Evolutionary conservation across 2,329 filamentous ascomycete species (phyloP).

Genomic region (Pseudocercospora fuligena): DNA sequence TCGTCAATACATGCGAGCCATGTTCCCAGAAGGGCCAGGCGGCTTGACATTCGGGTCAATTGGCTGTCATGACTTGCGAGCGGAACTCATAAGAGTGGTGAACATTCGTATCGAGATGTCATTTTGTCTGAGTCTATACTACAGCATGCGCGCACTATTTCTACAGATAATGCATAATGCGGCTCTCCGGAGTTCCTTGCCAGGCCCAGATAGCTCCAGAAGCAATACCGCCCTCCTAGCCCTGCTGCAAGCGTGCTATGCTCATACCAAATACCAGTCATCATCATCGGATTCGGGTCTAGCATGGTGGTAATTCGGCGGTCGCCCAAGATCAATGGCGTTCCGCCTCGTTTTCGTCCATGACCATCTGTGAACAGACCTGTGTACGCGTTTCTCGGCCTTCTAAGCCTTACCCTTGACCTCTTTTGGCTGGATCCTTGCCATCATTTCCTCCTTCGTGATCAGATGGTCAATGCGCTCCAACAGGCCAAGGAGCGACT

Average conservation of each 20-base stretch:
- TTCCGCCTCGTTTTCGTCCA: neutral
- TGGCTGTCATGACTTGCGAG: neutral
- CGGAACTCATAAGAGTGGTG: too few relatives aligned
- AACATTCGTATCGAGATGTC: neutral
- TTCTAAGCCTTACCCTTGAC: slow-evolving; percentile 26
- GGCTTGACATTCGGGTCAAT: neutral
- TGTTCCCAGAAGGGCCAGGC: neutral
- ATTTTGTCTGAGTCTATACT: neutral
- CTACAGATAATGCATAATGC: neutral
- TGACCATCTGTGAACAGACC: neutral
- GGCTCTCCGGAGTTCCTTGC: neutral
- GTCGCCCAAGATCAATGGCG: neutral
- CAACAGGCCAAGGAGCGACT: slow-evolving; percentile 80
- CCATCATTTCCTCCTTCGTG: slow-evolving; percentile 99
- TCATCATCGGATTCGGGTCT: neutral
- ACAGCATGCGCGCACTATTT: neutral
- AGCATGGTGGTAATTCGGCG: neutral
- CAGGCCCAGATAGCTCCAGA: neutral
- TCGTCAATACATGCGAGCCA: neutral
- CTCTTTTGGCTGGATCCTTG: slow-evolving; percentile 75
- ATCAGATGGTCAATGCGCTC: slow-evolving; percentile 97
- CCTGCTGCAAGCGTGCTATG: neutral
- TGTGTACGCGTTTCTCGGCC: neutral
- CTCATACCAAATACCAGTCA: neutral
- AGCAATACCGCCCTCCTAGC: neutral